These are phyloP conservation scores for Venturia nashicola DNA, from an alignment of 2,329 filamentous ascomycete genomes.

Conservation along the genomic window DNA sequence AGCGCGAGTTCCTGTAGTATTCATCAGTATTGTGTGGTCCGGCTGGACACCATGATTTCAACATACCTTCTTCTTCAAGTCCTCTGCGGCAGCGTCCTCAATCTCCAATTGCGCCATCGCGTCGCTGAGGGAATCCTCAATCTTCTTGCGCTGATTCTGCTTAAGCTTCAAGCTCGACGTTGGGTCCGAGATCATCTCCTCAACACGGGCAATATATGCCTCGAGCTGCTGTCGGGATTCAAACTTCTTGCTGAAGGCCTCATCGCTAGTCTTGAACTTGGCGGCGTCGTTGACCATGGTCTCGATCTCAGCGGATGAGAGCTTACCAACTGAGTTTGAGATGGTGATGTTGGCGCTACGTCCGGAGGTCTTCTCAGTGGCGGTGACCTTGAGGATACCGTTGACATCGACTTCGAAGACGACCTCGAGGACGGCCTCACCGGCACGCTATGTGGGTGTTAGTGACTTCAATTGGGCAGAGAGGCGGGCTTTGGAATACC, in stretches of 20 bases:
- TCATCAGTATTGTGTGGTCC: not conserved
- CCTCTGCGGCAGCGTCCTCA: constrained; percentile 80
- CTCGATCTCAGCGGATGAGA: constrained; percentile 88
- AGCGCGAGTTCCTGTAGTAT: constrained; percentile 64
- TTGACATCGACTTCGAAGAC: constrained; percentile 99
- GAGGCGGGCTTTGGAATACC: constrained; percentile 32
- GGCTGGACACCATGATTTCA: not conserved
- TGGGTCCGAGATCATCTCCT: constrained; percentile 97
- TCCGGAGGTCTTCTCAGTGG: constrained; percentile 96
- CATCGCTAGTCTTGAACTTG: constrained; percentile 97
- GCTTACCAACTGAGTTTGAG: constrained; percentile 98
- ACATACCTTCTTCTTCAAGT: constrained; percentile 81
- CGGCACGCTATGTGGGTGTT: constrained; percentile 37
- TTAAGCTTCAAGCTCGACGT: constrained; percentile 94
- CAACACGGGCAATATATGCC: constrained; percentile 95
- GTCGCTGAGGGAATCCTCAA: constrained; percentile 90
- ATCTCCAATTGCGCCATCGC: constrained; percentile 97
- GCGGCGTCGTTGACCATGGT: constrained; percentile 95
- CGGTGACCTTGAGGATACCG: constrained; percentile 98
- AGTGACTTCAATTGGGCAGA: not conserved
- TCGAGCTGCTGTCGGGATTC: constrained; percentile 99
- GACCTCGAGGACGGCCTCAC: constrained; percentile 91
- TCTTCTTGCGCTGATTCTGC: constrained; percentile 99
- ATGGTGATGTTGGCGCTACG: constrained; percentile 99
- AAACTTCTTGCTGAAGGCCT: constrained; percentile 98